Percentiles rank a stretch among this genome's conserved stretches.
Conservation (phyloP, 139 green algal genomes). For the Picochlorum sp. region DNA sequence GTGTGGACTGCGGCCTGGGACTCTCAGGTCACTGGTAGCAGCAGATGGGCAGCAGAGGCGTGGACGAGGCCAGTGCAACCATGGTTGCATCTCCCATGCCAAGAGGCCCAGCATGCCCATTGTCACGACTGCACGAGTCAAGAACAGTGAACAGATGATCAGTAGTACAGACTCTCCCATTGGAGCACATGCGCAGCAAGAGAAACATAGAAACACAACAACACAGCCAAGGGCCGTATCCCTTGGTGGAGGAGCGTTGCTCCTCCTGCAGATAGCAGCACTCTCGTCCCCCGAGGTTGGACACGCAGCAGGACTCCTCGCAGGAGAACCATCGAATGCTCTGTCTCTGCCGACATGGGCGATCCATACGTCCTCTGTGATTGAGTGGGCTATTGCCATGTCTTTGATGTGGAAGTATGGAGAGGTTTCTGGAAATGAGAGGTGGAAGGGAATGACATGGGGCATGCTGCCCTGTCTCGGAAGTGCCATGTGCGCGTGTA, state of each 20-base stretch:
- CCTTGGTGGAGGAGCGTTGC: not conserved
- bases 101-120: not conserved
- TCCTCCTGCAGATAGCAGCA: not conserved
- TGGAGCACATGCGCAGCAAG: not conserved
- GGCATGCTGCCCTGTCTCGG: constrained; percentile 82
- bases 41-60: too few species aligned
- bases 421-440: constrained; percentile 56
- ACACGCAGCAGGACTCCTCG: constrained; percentile 12
- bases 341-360: constrained; percentile 96
- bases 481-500: constrained; percentile 76
- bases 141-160: too few species aligned
- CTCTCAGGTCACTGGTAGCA: too few species aligned
- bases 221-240: too few species aligned
- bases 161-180: too few species aligned
- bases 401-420: constrained; percentile 79
- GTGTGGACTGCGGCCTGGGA: too few species aligned
- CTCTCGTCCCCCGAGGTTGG: not conserved
- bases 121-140: too few species aligned
- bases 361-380: constrained; percentile 82
- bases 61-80: too few species aligned
- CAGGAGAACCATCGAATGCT: constrained; percentile 82
- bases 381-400: constrained; percentile 83
- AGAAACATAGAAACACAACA: not conserved
- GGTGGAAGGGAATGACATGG: constrained; percentile 84
- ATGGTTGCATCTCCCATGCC: too few species aligned